Percentiles rank a stretch among this genome's conserved stretches.
phyloP scores from a whole-genome alignment of 2,329 filamentous ascomycete species.

The Claviceps spartinae region DNA sequence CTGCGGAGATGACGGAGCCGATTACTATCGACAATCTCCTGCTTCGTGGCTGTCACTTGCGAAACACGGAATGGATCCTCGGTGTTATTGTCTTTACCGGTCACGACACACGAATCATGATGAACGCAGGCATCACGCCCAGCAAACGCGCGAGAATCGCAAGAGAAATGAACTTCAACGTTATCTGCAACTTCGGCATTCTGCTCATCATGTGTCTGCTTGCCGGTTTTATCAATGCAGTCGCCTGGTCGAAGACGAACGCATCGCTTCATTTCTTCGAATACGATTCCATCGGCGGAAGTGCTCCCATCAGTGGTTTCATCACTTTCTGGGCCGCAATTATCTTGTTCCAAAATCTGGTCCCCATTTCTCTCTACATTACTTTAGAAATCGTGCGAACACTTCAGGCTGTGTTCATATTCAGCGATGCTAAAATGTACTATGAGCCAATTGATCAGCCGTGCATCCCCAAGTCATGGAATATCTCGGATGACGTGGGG shows the following conservation, averaged over 20 bases:
- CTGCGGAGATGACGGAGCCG: slow-evolving; percentile 75
- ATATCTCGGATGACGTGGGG: slow-evolving; percentile 93
- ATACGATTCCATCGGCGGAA: slow-evolving; percentile 66
- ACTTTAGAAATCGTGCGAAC: slow-evolving; percentile 91
- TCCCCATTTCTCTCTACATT: slow-evolving; percentile 96
- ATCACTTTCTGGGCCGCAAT: slow-evolving; percentile 94
- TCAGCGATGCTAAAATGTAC: slow-evolving; percentile 93
- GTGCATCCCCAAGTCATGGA: slow-evolving; percentile 96
- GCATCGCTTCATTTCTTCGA: slow-evolving; percentile 75
- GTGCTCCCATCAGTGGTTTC: slow-evolving; percentile 67
- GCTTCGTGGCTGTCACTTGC: slow-evolving; percentile 80
- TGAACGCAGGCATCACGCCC: slow-evolving; percentile 90
- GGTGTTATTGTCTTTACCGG: slow-evolving; percentile 91
- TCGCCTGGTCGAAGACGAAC: slow-evolving; percentile 62
- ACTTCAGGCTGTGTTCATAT: slow-evolving; percentile 91
- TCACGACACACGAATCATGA: slow-evolving; percentile 97
- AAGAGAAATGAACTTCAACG: slow-evolving; percentile 90
- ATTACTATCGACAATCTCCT: slow-evolving; percentile 92
- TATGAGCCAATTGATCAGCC: slow-evolving; percentile 89
- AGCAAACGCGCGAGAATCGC: slow-evolving; percentile 87
- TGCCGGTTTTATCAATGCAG: slow-evolving; percentile 71
- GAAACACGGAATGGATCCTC: slow-evolving; percentile 92
- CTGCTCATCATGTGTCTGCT: slow-evolving; percentile 82
- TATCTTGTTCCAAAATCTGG: slow-evolving; percentile 95
- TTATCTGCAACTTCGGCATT: slow-evolving; percentile 90